Conservation (phyloP, 2,329 filamentous ascomycete species). For the Cladophialophora immunda region DNA sequence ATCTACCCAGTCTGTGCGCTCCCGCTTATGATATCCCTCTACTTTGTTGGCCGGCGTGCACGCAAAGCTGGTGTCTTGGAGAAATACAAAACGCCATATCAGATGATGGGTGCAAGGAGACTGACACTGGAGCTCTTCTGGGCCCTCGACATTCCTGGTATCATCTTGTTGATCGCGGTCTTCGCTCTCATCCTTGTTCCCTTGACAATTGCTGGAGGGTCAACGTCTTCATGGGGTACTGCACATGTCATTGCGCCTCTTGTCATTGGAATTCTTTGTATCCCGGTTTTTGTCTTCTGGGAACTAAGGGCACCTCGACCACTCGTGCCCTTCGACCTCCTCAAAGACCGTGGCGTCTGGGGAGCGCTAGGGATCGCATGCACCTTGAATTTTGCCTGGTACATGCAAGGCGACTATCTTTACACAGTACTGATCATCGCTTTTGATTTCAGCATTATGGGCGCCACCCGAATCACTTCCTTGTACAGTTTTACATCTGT, state of each 20-base stretch:
- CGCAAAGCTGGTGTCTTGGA: slow-evolving; percentile 60
- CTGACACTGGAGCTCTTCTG: slow-evolving; percentile 61
- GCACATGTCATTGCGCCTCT: slow-evolving; percentile 62
- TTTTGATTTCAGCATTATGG: slow-evolving; percentile 66
- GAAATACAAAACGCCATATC: slow-evolving; percentile 55
- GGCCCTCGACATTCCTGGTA: slow-evolving; percentile 64
- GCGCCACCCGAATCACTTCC: slow-evolving; percentile 67
- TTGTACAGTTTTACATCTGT: slow-evolving; percentile 68
- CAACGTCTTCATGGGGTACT: slow-evolving; percentile 58
- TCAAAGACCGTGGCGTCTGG: slow-evolving; percentile 72
- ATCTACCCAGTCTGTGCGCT: slow-evolving; percentile 66
- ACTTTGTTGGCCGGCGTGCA: slow-evolving; percentile 62
- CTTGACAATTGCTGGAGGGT: slow-evolving; percentile 65
- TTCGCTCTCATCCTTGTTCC: slow-evolving; percentile 64
- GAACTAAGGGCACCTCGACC: slow-evolving; percentile 60
- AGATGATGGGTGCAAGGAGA: slow-evolving; percentile 51
- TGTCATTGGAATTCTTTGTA: slow-evolving; percentile 58
- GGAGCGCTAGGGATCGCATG: slow-evolving; percentile 67
- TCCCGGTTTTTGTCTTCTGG: slow-evolving; percentile 64
- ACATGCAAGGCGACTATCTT: slow-evolving; percentile 70
- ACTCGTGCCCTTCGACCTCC: slow-evolving; percentile 67
- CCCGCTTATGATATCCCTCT: slow-evolving; percentile 63
- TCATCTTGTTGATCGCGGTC: slow-evolving; percentile 61
- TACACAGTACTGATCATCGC: slow-evolving; percentile 69
- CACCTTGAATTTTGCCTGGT: slow-evolving; percentile 67